These are phyloP conservation scores for Cutaneotrichosporon sp. DNA, from an alignment of 1,284 basidiomycete genomes.

Conservation along the genomic window DNA sequence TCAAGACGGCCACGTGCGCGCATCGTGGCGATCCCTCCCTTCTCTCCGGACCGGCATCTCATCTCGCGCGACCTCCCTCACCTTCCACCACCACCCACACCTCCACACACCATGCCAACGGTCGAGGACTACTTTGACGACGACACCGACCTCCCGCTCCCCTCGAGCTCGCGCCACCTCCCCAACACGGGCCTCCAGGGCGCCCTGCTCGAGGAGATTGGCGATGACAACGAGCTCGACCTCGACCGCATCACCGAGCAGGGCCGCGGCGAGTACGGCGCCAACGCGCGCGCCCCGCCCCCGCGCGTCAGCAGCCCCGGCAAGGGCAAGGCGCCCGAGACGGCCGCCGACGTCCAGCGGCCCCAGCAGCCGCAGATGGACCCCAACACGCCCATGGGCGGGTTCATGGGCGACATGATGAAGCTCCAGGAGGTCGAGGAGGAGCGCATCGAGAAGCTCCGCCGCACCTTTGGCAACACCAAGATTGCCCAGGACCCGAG, in stretches of 20 bases:
- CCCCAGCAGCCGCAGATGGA: constrained; percentile 30
- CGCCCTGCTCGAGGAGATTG: constrained; percentile 73
- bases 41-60: no score
- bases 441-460: constrained; percentile 47
- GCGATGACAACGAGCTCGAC: constrained; percentile 50
- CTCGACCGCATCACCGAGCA: constrained; percentile 55
- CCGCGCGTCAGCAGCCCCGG: constrained; percentile 20
- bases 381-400: constrained; percentile 53
- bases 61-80: not conserved
- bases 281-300: constrained; percentile 36
- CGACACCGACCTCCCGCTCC: constrained; percentile 70
- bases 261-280: constrained; percentile 52
- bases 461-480: constrained; percentile 45
- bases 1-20: not conserved
- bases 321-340: constrained; percentile 40
- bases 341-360: constrained; percentile 25
- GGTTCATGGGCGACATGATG: constrained; percentile 56
- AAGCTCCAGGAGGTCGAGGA: constrained; percentile 52
- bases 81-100: not conserved
- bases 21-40: no score
- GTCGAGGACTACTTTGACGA: constrained; percentile 69
- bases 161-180: constrained; percentile 59
- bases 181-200: constrained; percentile 68
- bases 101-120: constrained; percentile 44
- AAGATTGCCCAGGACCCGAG: constrained; percentile 42